Evolutionary conservation across 2,329 filamentous ascomycete species (phyloP).

Genomic region (Fusarium equiseti): DNA sequence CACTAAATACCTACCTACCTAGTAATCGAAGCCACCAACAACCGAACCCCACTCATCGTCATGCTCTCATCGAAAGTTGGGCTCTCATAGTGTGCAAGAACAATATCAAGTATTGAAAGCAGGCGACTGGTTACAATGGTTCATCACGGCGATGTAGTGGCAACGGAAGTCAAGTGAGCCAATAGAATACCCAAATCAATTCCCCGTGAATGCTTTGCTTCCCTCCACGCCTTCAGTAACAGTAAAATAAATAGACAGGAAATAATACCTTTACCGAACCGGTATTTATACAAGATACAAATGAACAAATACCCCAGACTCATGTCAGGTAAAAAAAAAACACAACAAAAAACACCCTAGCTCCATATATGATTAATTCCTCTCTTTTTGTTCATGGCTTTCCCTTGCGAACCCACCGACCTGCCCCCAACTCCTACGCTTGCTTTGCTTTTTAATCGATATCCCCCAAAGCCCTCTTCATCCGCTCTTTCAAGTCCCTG

Average conservation of each 20-base stretch:
- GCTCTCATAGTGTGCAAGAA: not conserved
- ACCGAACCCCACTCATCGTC: not conserved
- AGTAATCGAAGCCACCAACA: not conserved
- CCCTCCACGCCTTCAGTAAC: conserved; percentile 24
- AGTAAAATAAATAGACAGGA: not conserved
- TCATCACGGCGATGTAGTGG: not conserved
- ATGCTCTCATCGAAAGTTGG: not conserved
- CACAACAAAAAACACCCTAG: conserved; percentile 40
- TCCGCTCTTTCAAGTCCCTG: conserved; percentile 73
- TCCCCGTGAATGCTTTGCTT: conserved; percentile 12
- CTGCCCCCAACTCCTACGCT: conserved; percentile 12
- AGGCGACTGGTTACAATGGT: not conserved
- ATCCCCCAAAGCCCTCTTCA: conserved; percentile 58
- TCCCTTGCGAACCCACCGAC: conserved; percentile 27
- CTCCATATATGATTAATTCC: conserved; percentile 35
- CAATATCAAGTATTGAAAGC: not conserved
- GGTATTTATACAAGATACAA: conserved; percentile 41
- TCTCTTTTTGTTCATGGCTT: conserved; percentile 6
- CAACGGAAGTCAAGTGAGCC: not conserved
- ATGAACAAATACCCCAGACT: not conserved
- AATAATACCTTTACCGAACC: conserved; percentile 26
- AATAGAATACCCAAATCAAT: conserved; percentile 28
- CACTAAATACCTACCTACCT: not conserved
- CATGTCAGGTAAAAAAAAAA: conserved; percentile 17
- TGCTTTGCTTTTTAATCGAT: conserved; percentile 40